These are phyloP conservation scores for Diaporthe caulivora DNA, from an alignment of 2,329 filamentous ascomycete species.

Conservation along the genomic window DNA sequence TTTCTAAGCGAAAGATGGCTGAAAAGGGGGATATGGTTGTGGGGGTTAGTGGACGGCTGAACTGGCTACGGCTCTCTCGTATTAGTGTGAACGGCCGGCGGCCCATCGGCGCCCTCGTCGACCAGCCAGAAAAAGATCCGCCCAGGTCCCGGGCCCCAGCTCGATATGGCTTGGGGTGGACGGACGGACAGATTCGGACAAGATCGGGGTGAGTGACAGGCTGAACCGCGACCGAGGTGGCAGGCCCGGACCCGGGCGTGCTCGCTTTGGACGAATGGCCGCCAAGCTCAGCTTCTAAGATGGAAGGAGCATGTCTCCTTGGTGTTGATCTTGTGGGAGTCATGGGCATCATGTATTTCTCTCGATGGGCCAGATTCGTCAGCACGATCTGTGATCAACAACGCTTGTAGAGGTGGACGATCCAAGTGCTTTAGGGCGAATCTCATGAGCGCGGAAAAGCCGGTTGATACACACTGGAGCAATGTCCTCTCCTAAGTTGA, in stretches of 20 bases:
- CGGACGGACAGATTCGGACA: background rate
- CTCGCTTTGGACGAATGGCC: background rate
- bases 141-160: constrained; percentile 1
- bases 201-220: background rate
- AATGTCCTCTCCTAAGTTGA: background rate
- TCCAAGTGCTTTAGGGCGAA: background rate
- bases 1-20: background rate
- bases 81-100: background rate
- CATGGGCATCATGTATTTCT: background rate
- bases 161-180: background rate
- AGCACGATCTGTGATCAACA: background rate
- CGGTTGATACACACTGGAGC: background rate
- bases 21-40: background rate
- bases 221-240: background rate
- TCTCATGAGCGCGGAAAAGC: background rate
- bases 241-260: constrained; percentile 9
- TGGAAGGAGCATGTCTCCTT: background rate
- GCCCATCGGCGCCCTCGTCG: background rate
- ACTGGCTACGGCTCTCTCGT: background rate
- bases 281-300: background rate
- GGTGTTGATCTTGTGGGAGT: background rate
- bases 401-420: background rate
- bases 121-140: background rate
- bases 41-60: background rate
- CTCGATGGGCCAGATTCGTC: no score